Base-by-base conservation (phyloP, 306 rosid species). In the Quercus ilex region DNA sequence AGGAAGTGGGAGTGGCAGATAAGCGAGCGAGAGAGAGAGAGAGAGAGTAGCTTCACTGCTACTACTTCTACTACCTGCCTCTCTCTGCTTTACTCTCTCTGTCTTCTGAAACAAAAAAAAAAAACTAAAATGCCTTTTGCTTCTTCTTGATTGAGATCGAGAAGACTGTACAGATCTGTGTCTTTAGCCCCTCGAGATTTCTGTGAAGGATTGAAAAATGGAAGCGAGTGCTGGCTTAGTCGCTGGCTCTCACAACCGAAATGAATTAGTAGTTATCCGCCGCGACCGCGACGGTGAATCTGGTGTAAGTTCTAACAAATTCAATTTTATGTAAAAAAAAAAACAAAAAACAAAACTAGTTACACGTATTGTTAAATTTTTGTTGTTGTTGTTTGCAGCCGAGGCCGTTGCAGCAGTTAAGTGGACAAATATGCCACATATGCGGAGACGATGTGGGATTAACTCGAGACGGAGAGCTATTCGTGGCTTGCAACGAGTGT, bases 401-500 rank as follows among this genome's bases (percentile, higher is more conserved):
- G 25, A 83, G 79, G 77, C 69, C 60, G 5, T n/a, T 57, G 77
- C 31, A 53, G 63, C 53, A 77, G 6, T 19, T 43, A 31, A 11
- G 82, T 38, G 90, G 87, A 53, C 5, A 86, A 65, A 79, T 52
- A 73, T 92, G 97, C 30, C 76, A 85, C 74, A 77, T 90, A 53
- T 92, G 97, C 69, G 97, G 88, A 79, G 97, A 92, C 53, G 88
- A 86, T 3, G 81, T 87, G 38, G 89, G 88, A 17, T 5, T 75
- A 23, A 82, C 69, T 79, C 81, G 1, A 77, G 97, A 88, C 0
- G 91, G 92, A 33, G 97, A 90, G 17, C 33, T 73, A 28, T 92
- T 92, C 70, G 89, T 90, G 73, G 97, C 92, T 0, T 92, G 97
- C 89, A 90, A 92, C 25, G 94, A 92, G 76, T 92, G 97, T 49